Base-by-base conservation (phyloP, 768 basidiomycete genomes). In the Pisolithus albus region DNA sequence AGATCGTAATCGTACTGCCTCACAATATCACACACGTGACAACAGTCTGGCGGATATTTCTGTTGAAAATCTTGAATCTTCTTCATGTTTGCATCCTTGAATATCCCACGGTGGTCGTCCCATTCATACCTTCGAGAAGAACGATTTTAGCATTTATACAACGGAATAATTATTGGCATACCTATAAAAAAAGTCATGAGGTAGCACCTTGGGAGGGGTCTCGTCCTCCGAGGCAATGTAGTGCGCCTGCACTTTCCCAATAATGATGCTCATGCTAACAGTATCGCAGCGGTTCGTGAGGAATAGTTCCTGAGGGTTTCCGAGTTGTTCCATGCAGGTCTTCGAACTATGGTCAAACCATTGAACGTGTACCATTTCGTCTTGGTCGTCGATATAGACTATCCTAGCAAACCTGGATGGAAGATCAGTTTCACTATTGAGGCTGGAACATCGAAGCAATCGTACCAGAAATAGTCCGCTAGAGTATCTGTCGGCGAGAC, bases 271-370 rank as follows among this genome's bases (percentile, higher is more conserved):
- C 26, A 81, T 52, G 4, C 65, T 53, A 15, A 77, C 58, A 9
- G 70, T 57, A 42, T 73, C 74, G 54, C 88, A 91, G 0, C 75
- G 60, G 2, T 81, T 65, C 26, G 75, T 75, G 5, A 86, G 63
- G 60, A 84, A 88, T 0, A 92, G 61, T 56, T 92, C 87, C 50
- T 81, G 81, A 0, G 78, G 70, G 51, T 84, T 68, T 0, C 76
- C 77, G 13, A 89, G 64, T 53, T 88, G 82, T 26, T 74, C 69
- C 24, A 88, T 61, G n/a, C 79, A 62, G 0, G 81, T 84, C 50
- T 78, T 75, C 0, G 79, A 77, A 0, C 81, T 78, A 58, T 91
- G 88, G 49, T 85, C 77, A 26, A 86, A 78, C 87, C 87, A 92
- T 32, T 81, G 86, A 9, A 86, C 66, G 63, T 92, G 89, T 1